Base-by-base conservation (phyloP, 768 basidiomycete genomes). In the Boletus subparvulus region DNA sequence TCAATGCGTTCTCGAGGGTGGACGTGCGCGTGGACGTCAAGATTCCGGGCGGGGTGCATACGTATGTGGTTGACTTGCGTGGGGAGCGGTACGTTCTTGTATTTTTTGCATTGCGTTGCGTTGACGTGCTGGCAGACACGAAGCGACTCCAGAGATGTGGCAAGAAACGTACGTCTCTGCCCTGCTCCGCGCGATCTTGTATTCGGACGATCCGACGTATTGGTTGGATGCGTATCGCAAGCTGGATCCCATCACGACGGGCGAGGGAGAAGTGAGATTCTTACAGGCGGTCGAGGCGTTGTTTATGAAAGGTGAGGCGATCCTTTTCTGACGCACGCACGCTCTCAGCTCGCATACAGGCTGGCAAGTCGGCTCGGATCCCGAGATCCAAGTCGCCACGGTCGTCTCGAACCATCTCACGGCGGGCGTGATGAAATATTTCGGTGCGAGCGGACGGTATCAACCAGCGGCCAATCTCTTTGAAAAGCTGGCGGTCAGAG, bases 341-440 rank as follows among this genome's bases (percentile, higher is more conserved):
- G 10, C 12, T 8, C 36, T 51, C 17, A 44, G 2, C 16, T 26
- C 19, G 46, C 30, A 42, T 36, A 21, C 61, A 95, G 94, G 96
- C 35, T 98, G 97, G 97, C 95, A 97, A 68, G 90, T 98, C 9
- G 97, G 96, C 3, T 97, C 94, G 0, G 97, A 98, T 61, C 97
- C 97, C 0, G 97, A 99, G 73, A 96, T 98, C 24, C 97, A 99
- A 69, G 96, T 99, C 14, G 97, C 97, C 2, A 96, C 94, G 3
- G 80, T 94, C 30, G 93, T 97, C 6, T 95, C 94, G 24, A 99
- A 99, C 69, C 97, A 98, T 69, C 81, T 99, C 24, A 95, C 94
- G 0, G 88, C 94, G 12, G 96, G 91, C 0, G 83, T 98, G 62
- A 83, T 98, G 79, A 98, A 98, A 69, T 98, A 98, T 73, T 98